These are phyloP conservation scores for Cryptococcus neoformans DNA, from an alignment of 1,284 basidiomycete genomes.

Conservation along the genomic window DNA sequence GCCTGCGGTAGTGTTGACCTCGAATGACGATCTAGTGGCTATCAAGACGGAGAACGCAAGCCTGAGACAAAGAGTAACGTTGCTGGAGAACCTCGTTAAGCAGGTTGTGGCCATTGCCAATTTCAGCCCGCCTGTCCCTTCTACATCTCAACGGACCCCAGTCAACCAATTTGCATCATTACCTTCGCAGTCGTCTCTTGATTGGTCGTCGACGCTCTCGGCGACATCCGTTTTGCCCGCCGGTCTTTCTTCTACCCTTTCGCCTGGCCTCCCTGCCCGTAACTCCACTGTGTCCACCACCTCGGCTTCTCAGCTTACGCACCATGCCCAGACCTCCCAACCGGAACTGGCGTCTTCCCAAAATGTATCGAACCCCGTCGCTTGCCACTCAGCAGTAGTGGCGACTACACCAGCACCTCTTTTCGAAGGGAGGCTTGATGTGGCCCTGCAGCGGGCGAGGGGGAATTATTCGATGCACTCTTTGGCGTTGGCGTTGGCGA, in stretches of 20 bases:
- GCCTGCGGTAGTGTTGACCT: background rate
- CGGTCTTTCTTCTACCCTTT: slow-evolving; percentile 28
- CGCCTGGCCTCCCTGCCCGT: slow-evolving; percentile 19
- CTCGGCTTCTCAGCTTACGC: slow-evolving; percentile 1
- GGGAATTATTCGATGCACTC: slow-evolving; percentile 14
- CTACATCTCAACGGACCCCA: background rate
- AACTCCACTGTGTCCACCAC: background rate
- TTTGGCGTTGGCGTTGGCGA: slow-evolving; percentile 16
- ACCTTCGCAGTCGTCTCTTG: background rate
- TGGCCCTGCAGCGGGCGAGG: slow-evolving; percentile 48
- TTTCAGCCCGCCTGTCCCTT: slow-evolving; percentile 4
- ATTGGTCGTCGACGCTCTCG: too few species aligned
- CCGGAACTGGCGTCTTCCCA: slow-evolving; percentile 1
- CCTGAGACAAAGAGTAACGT: slow-evolving; percentile 28
- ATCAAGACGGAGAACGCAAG: slow-evolving; percentile 27
- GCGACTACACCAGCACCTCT: slow-evolving; percentile 26
- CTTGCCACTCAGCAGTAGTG: slow-evolving; percentile 47
- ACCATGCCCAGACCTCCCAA: slow-evolving; percentile 4
- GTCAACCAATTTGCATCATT: background rate
- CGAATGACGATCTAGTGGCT: background rate
- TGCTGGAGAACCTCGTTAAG: slow-evolving; percentile 40
- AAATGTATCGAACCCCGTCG: slow-evolving; percentile 28
- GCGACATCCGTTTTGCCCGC: background rate
- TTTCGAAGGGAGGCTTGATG: slow-evolving; percentile 13
- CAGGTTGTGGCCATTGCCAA: slow-evolving; percentile 35